These are phyloP conservation scores for Backusella liffmaniae DNA, from an alignment of 192 early-diverging fungal species.

Conservation along the genomic window DNA sequence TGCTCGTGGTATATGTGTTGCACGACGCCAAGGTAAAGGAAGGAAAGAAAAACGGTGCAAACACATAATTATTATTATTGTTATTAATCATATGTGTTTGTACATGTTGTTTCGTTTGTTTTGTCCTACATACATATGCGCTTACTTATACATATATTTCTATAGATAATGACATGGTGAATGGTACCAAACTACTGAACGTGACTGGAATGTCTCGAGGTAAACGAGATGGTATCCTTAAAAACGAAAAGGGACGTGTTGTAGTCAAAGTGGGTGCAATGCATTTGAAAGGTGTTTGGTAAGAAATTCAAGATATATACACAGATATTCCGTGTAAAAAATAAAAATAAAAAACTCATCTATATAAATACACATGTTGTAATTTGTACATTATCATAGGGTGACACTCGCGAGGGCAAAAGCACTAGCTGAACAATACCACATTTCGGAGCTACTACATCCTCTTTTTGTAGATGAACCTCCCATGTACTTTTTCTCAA, in stretches of 20 bases:
- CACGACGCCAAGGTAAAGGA: constrained; percentile 49
- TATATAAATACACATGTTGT: background rate
- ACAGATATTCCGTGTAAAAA: background rate
- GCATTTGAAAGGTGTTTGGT: constrained; percentile 76
- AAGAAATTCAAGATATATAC: background rate
- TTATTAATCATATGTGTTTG: constrained; percentile 1
- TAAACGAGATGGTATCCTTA: constrained; percentile 67
- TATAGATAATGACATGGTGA: constrained; percentile 69
- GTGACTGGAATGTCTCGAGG: constrained; percentile 69
- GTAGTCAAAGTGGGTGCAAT: constrained; percentile 69
- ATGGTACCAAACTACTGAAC: constrained; percentile 71
- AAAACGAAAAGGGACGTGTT: constrained; percentile 66
- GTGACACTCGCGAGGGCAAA: constrained; percentile 67
- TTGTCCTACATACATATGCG: background rate
- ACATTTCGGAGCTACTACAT: constrained; percentile 68
- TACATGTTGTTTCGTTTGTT: background rate
- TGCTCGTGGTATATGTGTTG: constrained; percentile 59
- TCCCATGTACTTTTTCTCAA: constrained; percentile 56
- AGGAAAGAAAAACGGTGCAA: background rate
- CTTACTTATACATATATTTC: background rate
- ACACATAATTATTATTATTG: constrained; percentile 6
- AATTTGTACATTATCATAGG: constrained; percentile 22
- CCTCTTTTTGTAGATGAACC: constrained; percentile 79
- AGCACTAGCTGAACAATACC: constrained; percentile 64
- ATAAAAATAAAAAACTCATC: background rate